Percentiles rank a stretch among this genome's conserved stretches.
Evolutionary conservation across 106 monocot species (phyloP).

Genomic region (Dendrobium huoshanense): DNA sequence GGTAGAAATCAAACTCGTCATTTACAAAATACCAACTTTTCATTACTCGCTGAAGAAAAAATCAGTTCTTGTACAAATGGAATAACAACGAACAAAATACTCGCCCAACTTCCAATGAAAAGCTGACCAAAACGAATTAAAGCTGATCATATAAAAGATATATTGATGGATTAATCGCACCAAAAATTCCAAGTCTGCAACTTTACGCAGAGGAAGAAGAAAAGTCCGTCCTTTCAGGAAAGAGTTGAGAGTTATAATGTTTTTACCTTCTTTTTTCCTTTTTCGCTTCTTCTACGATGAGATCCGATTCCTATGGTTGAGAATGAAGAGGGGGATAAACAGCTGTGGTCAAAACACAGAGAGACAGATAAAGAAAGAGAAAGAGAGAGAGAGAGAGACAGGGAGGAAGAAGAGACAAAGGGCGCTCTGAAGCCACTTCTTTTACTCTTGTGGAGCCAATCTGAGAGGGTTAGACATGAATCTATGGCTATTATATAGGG

Average conservation of each 20-base stretch:
- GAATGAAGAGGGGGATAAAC: neutral
- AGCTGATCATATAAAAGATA: neutral
- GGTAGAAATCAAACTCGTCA: no score
- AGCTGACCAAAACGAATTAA: constrained; percentile 2
- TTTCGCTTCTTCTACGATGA: neutral
- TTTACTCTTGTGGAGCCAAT: neutral
- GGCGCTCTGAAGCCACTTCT: neutral
- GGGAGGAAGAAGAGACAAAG: neutral
- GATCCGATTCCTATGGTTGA: constrained; percentile 3
- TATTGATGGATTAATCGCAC: neutral
- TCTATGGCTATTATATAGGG: neutral
- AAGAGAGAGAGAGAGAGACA: neutral
- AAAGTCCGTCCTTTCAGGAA: neutral
- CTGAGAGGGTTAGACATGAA: neutral
- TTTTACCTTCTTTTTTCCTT: neutral
- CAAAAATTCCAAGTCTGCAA: neutral
- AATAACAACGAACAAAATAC: neutral
- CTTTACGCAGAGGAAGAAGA: neutral
- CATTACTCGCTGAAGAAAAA: neutral
- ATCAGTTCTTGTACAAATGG: neutral
- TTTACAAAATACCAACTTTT: neutral
- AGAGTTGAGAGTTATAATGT: neutral
- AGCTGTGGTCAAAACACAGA: neutral
- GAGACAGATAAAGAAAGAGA: neutral
- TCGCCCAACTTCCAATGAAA: neutral